Percentiles rank a stretch among this genome's conserved stretches.
phyloP scores from a whole-genome alignment of 1,139 yeast genomes.

The Suhomyces yuchorum region DNA sequence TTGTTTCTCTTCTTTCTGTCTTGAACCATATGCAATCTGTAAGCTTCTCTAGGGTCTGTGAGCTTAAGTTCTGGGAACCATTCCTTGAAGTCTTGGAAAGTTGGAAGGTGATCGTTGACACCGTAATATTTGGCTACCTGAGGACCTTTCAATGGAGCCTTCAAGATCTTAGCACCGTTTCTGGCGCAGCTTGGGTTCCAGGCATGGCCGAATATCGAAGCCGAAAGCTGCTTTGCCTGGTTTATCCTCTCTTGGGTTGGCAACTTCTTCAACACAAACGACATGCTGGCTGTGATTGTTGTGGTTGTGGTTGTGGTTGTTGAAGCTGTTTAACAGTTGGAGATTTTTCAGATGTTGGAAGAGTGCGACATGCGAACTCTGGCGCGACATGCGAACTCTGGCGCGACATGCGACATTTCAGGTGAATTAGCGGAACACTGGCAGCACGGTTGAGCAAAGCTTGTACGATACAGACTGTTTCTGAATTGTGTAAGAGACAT shows the following conservation, averaged over 20 bases:
- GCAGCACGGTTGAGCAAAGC: no score
- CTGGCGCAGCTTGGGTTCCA: conserved; percentile 68
- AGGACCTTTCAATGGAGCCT: conserved; percentile 77
- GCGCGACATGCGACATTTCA: conserved; percentile 1
- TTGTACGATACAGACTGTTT: no score
- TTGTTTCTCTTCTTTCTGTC: conserved; percentile 85
- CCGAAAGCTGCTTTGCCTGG: conserved; percentile 58
- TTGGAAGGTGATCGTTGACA: conserved; percentile 62
- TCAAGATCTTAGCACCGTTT: conserved; percentile 76
- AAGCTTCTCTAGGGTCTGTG: conserved; percentile 73
- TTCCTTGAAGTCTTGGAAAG: conserved; percentile 58
- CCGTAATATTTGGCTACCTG: conserved; percentile 75
- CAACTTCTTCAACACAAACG: conserved; percentile 22
- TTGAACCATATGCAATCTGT: conserved; percentile 64
- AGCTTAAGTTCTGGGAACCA: conserved; percentile 62
- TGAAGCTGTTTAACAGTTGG: conserved; percentile 1
- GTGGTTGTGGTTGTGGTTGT: not conserved
- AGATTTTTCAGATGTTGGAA: conserved; percentile 2
- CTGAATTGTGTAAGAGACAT: no score
- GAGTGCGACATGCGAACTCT: conserved; percentile 1
- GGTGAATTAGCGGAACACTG: not conserved
- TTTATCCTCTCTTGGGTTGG: conserved; percentile 49
- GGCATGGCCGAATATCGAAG: conserved; percentile 55
- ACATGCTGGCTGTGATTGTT: conserved; percentile 10
- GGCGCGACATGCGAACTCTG: no score